phyloP scores from a whole-genome alignment of 2,329 filamentous ascomycete genomes.

The Monosporascus sp. region DNA sequence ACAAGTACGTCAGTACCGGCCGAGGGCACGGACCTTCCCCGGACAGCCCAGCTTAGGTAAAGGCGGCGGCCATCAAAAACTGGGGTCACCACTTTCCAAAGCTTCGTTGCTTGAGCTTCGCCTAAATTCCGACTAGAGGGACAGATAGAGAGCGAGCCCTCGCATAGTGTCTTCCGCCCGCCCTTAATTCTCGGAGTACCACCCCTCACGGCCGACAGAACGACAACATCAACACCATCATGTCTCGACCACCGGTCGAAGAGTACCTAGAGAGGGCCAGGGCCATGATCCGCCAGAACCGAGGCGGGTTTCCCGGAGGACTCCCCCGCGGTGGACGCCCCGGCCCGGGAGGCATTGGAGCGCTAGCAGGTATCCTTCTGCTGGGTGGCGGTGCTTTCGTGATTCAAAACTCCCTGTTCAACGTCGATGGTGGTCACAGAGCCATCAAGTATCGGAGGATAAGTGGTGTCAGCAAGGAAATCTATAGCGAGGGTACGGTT shows the following conservation, averaged over 20 bases:
- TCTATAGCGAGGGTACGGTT: constrained; percentile 80
- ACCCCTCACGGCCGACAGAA: background rate
- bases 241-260: constrained; percentile 27
- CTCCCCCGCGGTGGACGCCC: constrained; percentile 38
- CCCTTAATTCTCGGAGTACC: background rate
- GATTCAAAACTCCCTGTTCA: constrained; percentile 60
- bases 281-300: constrained; percentile 25
- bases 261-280: constrained; percentile 22
- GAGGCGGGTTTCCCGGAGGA: constrained; percentile 36
- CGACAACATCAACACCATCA: constrained; percentile 5
- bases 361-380: constrained; percentile 36
- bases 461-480: constrained; percentile 91
- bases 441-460: constrained; percentile 97
- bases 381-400: constrained; percentile 46
- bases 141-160: too few relatives aligned
- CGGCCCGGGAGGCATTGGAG: constrained; percentile 34
- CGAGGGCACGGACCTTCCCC: background rate
- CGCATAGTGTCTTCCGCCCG: too few relatives aligned
- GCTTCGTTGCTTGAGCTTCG: background rate
- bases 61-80: background rate
- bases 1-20: background rate
- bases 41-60: background rate
- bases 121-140: background rate
- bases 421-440: constrained; percentile 95
- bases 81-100: background rate